phyloP scores from a whole-genome alignment of 2,329 filamentous ascomycete genomes.

The Aspergillus pseudoterreus region DNA sequence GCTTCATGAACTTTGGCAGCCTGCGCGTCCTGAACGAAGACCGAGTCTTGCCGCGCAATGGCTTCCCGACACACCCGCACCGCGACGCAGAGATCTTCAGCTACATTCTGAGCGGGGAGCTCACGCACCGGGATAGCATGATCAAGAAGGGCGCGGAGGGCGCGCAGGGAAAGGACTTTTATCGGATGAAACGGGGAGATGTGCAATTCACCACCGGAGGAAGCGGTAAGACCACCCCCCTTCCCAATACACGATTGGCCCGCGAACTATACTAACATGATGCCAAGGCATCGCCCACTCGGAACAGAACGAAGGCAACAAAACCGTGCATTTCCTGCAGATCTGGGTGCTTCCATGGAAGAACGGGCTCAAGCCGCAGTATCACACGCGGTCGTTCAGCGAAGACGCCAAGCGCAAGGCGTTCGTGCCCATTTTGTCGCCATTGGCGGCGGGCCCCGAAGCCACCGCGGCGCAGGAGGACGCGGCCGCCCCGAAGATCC shows the following conservation, averaged over 20 bases:
- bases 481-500: constrained; percentile 58
- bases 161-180: constrained; percentile 60
- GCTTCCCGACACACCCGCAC: constrained; percentile 83
- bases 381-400: constrained; percentile 69
- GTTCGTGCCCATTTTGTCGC: constrained; percentile 73
- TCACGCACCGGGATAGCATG: constrained; percentile 86
- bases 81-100: constrained; percentile 86
- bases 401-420: constrained; percentile 69
- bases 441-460: constrained; percentile 62
- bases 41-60: constrained; percentile 67
- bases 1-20: constrained; percentile 66
- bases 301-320: constrained; percentile 72
- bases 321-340: constrained; percentile 78
- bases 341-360: constrained; percentile 84
- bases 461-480: constrained; percentile 62
- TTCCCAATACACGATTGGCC: neutral
- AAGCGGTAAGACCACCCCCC: constrained; percentile 49
- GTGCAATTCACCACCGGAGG: constrained; percentile 91
- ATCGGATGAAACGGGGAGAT: constrained; percentile 70
- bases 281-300: constrained; percentile 65
- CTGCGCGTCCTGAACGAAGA: constrained; percentile 88
- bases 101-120: constrained; percentile 79
- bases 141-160: constrained; percentile 65
- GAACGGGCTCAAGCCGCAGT: constrained; percentile 66
- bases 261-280: constrained; percentile 1